These are phyloP conservation scores for Suillus subaureus DNA, from an alignment of 768 basidiomycete species.

Conservation along the genomic window DNA sequence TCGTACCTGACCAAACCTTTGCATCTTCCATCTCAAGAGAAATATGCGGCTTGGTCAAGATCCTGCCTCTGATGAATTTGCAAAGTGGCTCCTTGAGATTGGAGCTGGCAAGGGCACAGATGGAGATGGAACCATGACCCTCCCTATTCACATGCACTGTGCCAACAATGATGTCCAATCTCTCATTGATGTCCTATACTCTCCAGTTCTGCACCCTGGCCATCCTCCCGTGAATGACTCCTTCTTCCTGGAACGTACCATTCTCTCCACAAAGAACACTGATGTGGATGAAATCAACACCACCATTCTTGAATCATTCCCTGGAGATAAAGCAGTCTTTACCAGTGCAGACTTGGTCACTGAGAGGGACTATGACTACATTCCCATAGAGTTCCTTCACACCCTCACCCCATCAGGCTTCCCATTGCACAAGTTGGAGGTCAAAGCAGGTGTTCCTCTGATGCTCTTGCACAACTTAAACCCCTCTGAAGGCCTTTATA, in stretches of 20 bases:
- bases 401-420: conserved; percentile 40
- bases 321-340: conserved; percentile 24
- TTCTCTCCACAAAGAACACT: conserved; percentile 31
- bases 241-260: conserved; percentile 33
- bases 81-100: conserved; percentile 40
- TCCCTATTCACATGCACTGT: conserved; percentile 29
- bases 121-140: conserved; percentile 21
- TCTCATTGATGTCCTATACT: conserved; percentile 34
- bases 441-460: conserved; percentile 38
- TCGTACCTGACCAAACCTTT: conserved; percentile 38
- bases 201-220: conserved; percentile 15
- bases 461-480: conserved; percentile 49
- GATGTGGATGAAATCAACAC: conserved; percentile 37
- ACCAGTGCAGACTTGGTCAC: conserved; percentile 33
- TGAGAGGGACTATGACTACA: conserved; percentile 24
- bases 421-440: conserved; percentile 37
- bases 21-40: conserved; percentile 33
- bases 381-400: conserved; percentile 42
- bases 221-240: conserved; percentile 21
- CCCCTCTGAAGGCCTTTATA: conserved; percentile 39
- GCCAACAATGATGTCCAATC: conserved; percentile 12
- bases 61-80: conserved; percentile 33
- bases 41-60: conserved; percentile 45
- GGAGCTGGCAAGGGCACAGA: conserved; percentile 33
- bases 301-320: conserved; percentile 23